Evolutionary conservation across 2,329 filamentous ascomycete genomes (phyloP).

Genomic region (Verticillium dahliae): DNA sequence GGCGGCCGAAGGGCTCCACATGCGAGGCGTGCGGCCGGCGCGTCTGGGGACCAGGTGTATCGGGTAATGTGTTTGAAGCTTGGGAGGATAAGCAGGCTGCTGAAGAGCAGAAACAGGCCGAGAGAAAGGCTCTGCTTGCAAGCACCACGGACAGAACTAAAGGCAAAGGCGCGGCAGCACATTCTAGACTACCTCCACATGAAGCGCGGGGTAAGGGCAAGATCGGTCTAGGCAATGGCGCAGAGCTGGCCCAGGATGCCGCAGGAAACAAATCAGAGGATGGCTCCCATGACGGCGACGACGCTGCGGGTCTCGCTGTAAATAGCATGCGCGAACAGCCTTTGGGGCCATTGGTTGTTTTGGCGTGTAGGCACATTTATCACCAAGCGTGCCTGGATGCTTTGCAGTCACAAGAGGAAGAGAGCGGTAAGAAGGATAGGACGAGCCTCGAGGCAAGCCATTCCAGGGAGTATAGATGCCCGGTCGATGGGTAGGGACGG

Average conservation of each 20-base stretch:
- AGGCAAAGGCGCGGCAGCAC: conserved; percentile 25
- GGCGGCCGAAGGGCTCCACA: conserved; percentile 78
- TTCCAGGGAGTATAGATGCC: conserved; percentile 47
- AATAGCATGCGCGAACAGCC: conserved; percentile 32
- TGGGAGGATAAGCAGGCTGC: conserved; percentile 62
- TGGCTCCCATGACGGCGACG: conserved; percentile 26
- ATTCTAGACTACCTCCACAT: conserved; percentile 5
- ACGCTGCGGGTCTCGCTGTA: conserved; percentile 16
- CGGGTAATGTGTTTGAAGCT: conserved; percentile 68
- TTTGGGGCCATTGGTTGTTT: conserved; percentile 59
- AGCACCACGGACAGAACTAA: conserved; percentile 32
- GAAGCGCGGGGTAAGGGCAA: conserved; percentile 42
- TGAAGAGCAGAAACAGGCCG: conserved; percentile 38
- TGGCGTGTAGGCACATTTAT: conserved; percentile 66
- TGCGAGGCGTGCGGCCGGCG: conserved; percentile 81
- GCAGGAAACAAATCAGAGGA: conserved; percentile 26
- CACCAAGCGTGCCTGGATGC: conserved; percentile 64
- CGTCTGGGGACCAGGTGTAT: conserved; percentile 84
- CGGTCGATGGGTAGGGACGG: conserved; percentile 42
- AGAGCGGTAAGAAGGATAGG: conserved; percentile 29
- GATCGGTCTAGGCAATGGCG: conserved; percentile 51
- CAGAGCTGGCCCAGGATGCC: conserved; percentile 36
- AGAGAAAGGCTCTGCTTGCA: conserved; percentile 28
- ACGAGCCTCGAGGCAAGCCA: conserved; percentile 34
- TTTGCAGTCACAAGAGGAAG: conserved; percentile 46